Evolutionary conservation across 1,139 yeast genomes (phyloP), one percentile per base, ranked within the genome.

Genomic region (Nematodospora anomalae): DNA sequence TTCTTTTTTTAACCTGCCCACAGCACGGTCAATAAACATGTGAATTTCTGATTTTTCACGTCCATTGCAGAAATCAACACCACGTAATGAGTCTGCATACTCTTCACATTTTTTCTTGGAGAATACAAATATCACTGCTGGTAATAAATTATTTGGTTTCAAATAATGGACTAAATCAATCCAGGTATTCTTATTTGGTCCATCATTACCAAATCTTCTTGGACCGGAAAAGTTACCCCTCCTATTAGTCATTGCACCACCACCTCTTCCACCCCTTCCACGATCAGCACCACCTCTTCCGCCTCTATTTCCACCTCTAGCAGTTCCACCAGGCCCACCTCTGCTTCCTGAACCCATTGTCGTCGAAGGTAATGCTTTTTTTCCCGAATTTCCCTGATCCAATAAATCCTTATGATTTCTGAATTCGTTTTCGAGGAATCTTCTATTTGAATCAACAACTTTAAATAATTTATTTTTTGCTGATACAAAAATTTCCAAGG

Each of bases 41-140:
- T 86, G 95, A 41, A 92, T 83, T 53, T 88, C 96, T 1, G 96
- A 84, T 50, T 85, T 83, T 55, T 92, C 98, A 45, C 75, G 79
- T 7, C 86, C 83, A 36, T 74, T 82, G 54, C 95, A 85, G 57
- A 88, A 87, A 53, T 89, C 94, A 30, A 87, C 67, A 26, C 89
- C 78, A 10, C 74, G 67, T 37, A 92, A 63, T 39, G 88, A 77
- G 46, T 81, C 86, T 0, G 97, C 97, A 58, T 86, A 90, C 47
- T 87, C 94, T 58, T 90, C 97, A 62, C 97, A 89, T 49, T 87
- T 76, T 56, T 89, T 89, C 55, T 92, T 88, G 23, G 97, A 88
- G 53, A 94, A 92, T 1, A 94, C 97, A 56, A 92, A 92, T 9
- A 87, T 68, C 12, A 92, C 98, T 4, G 88, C 96, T 1, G 99